Base-by-base conservation (phyloP, 345 rosid genomes). In the Brassica rapa region DNA sequence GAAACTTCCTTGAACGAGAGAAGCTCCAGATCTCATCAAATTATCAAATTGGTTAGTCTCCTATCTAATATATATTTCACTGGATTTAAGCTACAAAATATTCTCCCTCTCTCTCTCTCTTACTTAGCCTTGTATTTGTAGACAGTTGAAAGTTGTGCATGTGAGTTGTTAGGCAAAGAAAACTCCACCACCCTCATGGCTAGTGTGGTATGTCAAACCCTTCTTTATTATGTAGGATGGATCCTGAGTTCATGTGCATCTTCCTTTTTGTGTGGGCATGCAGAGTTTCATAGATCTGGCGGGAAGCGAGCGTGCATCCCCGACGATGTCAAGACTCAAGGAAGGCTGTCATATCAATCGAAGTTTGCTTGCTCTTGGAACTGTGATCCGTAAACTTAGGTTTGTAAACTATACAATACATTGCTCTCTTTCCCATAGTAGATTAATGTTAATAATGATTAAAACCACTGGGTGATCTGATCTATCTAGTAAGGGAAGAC, bases 271-370 rank as follows among this genome's bases (percentile, higher is more conserved):
- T 71, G 35, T 55, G 46, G 82, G 87, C n/a, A n/a, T n/a, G n/a
- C 86, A 95, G 99, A 91, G 88, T 73, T 95, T 95, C 81, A 83
- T 95, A 51, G 99, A 95, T 84, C 80, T 95, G 88, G 99, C 99
- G 5, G 99, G 99, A 66, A 95, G 98, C 63, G 99, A 95, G 80
- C 93, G 97, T 69, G 99, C 99, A 62, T 95, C 98, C 69, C 99
- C 93, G 66, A 75, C 98, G 12, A 82, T 87, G 76, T 93, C 99
- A 37, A 87, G 98, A 84, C 89, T 95, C 84, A 95, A 95, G 81
- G 99, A 95, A 84, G 99, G 99, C 23, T 95, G 97, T 81, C 98
- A 95, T 85, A 95, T 93, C 74, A 95, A 95, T 73, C 89, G 98
- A 70, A 95, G 99, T 84, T 83, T 95, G 69, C 85, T 95, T 62